phyloP scores from a whole-genome alignment of 169 alveolate species.

The Prorocentrum cordatum region DNA sequence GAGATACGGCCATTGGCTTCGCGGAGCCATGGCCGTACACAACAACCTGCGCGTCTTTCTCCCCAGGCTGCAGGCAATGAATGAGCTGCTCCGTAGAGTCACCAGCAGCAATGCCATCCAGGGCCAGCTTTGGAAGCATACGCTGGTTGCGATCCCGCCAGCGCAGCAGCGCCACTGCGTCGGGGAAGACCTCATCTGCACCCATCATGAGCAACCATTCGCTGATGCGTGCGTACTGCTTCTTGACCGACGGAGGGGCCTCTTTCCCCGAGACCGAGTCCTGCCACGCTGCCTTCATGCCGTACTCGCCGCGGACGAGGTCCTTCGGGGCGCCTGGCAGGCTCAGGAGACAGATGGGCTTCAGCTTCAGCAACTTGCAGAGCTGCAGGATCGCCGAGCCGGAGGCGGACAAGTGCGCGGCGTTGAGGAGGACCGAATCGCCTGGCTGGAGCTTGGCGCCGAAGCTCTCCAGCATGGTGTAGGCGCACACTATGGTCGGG shows the following conservation, averaged over 20 bases:
- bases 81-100: slow-evolving; percentile 62
- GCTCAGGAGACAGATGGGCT: slow-evolving; percentile 30
- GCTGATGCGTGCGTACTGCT: slow-evolving; percentile 64
- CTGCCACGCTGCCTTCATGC: slow-evolving; percentile 31
- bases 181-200: slow-evolving; percentile 69
- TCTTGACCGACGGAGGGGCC: slow-evolving; percentile 17
- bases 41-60: slow-evolving; percentile 62
- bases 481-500: slow-evolving; percentile 56
- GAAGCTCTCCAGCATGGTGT: slow-evolving; percentile 34
- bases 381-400: slow-evolving; percentile 61
- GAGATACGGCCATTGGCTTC: slow-evolving; percentile 19
- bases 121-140: slow-evolving; percentile 51
- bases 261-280: slow-evolving; percentile 14
- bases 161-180: slow-evolving; percentile 50
- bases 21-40: slow-evolving; percentile 59
- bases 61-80: slow-evolving; percentile 57
- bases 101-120: slow-evolving; percentile 51
- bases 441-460: slow-evolving; percentile 31
- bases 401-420: slow-evolving; percentile 49
- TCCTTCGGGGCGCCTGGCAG: slow-evolving; percentile 49
- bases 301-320: slow-evolving; percentile 58
- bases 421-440: slow-evolving; percentile 34
- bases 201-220: slow-evolving; percentile 48
- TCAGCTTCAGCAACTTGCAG: slow-evolving; percentile 62
- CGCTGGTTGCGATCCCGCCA: slow-evolving; percentile 70